Evolutionary conservation across 2,329 filamentous ascomycete genomes (phyloP).

Genomic region (Nigrospora sphaerica): DNA sequence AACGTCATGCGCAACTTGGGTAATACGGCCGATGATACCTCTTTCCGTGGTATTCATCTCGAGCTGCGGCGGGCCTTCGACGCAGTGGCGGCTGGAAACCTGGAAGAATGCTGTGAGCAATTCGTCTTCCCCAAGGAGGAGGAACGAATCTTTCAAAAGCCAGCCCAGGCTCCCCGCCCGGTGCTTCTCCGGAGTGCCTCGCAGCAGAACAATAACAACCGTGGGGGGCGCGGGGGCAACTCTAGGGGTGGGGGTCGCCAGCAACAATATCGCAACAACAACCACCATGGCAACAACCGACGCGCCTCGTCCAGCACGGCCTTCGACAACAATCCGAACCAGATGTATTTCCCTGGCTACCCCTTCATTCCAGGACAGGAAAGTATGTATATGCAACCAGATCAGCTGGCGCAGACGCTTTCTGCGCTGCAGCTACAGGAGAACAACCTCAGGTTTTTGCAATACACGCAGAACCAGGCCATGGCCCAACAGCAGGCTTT

Average conservation of each 20-base stretch:
- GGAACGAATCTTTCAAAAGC: slow-evolving; percentile 52
- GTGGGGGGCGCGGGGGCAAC: slow-evolving; percentile 39
- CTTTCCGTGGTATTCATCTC: slow-evolving; percentile 83
- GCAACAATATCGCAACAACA: slow-evolving; percentile 28
- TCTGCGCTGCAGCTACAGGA: slow-evolving; percentile 39
- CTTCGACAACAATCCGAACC: slow-evolving; percentile 36
- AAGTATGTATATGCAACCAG: slow-evolving; percentile 39
- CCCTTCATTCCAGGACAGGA: slow-evolving; percentile 39
- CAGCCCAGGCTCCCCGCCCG: slow-evolving; percentile 45
- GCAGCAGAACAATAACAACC: slow-evolving; percentile 40
- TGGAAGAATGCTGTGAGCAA: slow-evolving; percentile 79
- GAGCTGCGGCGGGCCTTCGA: slow-evolving; percentile 88
- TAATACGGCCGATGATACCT: slow-evolving; percentile 93
- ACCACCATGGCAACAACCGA: slow-evolving; percentile 35
- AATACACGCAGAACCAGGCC: slow-evolving; percentile 38
- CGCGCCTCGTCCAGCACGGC: slow-evolving; percentile 46
- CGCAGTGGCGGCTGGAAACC: slow-evolving; percentile 67
- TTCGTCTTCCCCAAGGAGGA: slow-evolving; percentile 86
- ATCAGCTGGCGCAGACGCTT: slow-evolving; percentile 33
- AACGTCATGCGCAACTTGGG: slow-evolving; percentile 83
- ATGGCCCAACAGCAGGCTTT: slow-evolving; percentile 35
- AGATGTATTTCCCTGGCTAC: slow-evolving; percentile 32
- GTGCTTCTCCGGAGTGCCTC: slow-evolving; percentile 55
- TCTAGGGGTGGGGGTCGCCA: slow-evolving; percentile 40
- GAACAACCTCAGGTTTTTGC: slow-evolving; percentile 35